These are phyloP conservation scores for Cetradonia linearis DNA, from an alignment of 495 filamentous ascomycete genomes.

Conservation along the genomic window DNA sequence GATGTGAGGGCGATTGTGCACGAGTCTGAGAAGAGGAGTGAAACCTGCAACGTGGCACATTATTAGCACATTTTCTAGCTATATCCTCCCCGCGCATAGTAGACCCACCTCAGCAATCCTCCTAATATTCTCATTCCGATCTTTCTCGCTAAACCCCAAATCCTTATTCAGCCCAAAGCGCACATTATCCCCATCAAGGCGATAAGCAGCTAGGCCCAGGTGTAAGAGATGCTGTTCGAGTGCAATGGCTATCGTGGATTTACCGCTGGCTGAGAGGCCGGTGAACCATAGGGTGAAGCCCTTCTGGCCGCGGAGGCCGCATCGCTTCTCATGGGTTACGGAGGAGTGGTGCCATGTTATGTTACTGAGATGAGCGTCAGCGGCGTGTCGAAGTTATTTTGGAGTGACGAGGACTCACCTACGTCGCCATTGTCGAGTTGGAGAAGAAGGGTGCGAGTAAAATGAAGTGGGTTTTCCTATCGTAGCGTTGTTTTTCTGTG, in stretches of 20 bases:
- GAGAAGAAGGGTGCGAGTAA: background rate
- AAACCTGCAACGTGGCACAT: constrained; percentile 45
- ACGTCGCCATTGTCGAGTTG: constrained; percentile 37
- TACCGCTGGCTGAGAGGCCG: constrained; percentile 87
- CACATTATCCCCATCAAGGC: constrained; percentile 96
- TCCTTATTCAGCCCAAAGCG: constrained; percentile 97
- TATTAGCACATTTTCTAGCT: background rate
- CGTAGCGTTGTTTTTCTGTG: too few relatives aligned
- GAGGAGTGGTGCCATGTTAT: constrained; percentile 95
- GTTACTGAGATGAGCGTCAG: constrained; percentile 50
- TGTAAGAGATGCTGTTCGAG: constrained; percentile 93
- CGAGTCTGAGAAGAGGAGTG: constrained; percentile 89
- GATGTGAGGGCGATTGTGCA: constrained; percentile 81
- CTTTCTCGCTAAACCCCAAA: constrained; percentile 83
- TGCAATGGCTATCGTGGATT: constrained; percentile 90
- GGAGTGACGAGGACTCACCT: constrained; percentile 22
- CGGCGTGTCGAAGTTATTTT: background rate
- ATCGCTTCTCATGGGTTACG: constrained; percentile 78
- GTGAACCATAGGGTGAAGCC: constrained; percentile 98
- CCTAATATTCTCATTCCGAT: constrained; percentile 95
- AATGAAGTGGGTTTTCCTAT: too few relatives aligned
- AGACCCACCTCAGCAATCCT: constrained; percentile 70
- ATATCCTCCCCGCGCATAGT: background rate
- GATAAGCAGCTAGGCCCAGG: constrained; percentile 70
- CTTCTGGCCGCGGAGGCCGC: constrained; percentile 63